Evolutionary conservation across 306 rosid genomes (phyloP), one percentile per base, ranked within the genome.

Genomic region (Parietaria judaica): DNA sequence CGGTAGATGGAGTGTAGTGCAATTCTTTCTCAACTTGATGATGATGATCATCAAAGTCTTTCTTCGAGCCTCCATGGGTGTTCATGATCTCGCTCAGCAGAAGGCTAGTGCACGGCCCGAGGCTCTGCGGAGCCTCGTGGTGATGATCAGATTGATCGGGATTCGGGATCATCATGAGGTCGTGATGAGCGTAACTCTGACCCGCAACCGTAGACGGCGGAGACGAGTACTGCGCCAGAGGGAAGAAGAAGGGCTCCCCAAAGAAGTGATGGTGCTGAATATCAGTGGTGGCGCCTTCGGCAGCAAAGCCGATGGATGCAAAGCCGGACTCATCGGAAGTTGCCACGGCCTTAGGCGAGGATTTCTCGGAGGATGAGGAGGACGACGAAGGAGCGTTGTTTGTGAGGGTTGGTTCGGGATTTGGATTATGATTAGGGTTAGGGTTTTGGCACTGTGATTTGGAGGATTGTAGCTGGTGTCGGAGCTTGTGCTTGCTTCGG

Each of bases 401-500:
- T 0, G 68, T 23, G 7, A 63, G 41, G 11, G 72, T 58, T 2
- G 66, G 35, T 23, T 23, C 2, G n/a, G 11, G 8, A 5, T 6
- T n/a, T 5, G 34, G 38, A 37, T 57, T 41, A 39, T 64, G 74
- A 34, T 70, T 10, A 8, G 64, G 44, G 45, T 41, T 41, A 34
- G 58, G 68, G 79, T 60, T 66, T 17, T 62, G 82, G 48, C 64
- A 41, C 7, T 41, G 53, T 49, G 53, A 9, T n/a, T 11, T 62
- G 64, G 14, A 43, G 58, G 83, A 50, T 80, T 89, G 9, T 89
- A 78, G 78, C 67, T 84, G 84, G 63, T 88, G 89, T 15, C 96
- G 90, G 67, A 92, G 98, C 74, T 88, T 92, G 83, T 86, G 96
- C n/a, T 92, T 92, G 88, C 94, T 86, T 66, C 98, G 78, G 11